These are phyloP conservation scores for Fraxinus cuspidata DNA, from an alignment of 257 asterid species.

Conservation along the genomic window DNA sequence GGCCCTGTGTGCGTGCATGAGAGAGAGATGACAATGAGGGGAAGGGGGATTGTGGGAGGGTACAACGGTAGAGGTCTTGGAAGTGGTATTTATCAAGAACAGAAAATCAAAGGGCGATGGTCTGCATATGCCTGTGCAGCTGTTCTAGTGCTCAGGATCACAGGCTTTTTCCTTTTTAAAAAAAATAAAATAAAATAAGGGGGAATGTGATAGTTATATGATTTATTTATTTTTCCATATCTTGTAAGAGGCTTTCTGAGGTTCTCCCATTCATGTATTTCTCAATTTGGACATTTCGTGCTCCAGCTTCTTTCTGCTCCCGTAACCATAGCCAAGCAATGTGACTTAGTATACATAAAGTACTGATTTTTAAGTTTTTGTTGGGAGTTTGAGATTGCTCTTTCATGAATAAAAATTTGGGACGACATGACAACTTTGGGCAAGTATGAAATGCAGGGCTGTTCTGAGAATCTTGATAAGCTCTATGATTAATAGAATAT, in stretches of 20 bases:
- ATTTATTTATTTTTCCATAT: not conserved
- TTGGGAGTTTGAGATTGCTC: not conserved
- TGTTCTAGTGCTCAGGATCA: not conserved
- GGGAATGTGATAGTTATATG: not conserved
- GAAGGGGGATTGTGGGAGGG: not conserved
- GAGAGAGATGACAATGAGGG: not conserved
- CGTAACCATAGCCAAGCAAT: too few species aligned
- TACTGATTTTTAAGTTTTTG: not conserved
- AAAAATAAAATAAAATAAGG: too few species aligned
- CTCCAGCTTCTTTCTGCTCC: not conserved
- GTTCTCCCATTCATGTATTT: not conserved
- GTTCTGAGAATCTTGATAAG: not conserved
- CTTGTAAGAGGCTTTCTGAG: not conserved
- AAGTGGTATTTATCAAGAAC: not conserved
- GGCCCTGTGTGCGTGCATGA: not conserved
- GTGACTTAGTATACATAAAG: not conserved
- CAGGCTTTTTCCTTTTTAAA: not conserved
- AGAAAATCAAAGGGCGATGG: too few species aligned
- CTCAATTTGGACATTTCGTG: not conserved
- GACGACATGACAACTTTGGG: too few species aligned
- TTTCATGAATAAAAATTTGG: not conserved
- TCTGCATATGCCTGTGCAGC: too few species aligned
- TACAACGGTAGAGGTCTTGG: not conserved
- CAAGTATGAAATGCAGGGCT: too few species aligned
- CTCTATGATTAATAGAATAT: too few species aligned